Percentiles rank a stretch among this genome's conserved stretches.
Conservation (phyloP, 2,329 filamentous ascomycete species). For the Mariannaea sp. region DNA sequence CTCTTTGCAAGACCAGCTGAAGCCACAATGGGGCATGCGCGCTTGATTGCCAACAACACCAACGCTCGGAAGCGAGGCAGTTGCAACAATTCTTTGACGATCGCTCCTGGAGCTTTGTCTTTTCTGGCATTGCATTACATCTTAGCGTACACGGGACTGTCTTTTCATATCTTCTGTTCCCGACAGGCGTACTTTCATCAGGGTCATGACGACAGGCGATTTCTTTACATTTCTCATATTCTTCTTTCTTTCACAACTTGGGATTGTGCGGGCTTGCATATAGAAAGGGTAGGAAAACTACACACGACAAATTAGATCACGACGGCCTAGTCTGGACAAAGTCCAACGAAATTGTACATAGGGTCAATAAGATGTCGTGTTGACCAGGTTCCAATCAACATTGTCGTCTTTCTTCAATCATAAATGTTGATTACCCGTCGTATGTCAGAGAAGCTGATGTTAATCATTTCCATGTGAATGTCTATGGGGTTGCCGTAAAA, state of each 20-base stretch:
- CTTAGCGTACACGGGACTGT: constrained; percentile 36
- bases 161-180: constrained; percentile 35
- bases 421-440: background rate
- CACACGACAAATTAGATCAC: constrained; percentile 36
- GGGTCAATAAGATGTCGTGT: constrained; percentile 36
- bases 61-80: constrained; percentile 7
- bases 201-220: constrained; percentile 40
- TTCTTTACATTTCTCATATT: constrained; percentile 30
- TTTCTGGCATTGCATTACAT: constrained; percentile 36
- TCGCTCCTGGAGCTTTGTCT: constrained; percentile 25
- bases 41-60: constrained; percentile 38
- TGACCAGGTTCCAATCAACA: constrained; percentile 25
- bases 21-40: constrained; percentile 64
- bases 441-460: no score
- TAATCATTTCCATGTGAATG: no score
- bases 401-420: constrained; percentile 29
- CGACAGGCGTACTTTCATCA: constrained; percentile 35
- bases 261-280: constrained; percentile 42
- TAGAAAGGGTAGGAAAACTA: constrained; percentile 42
- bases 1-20: constrained; percentile 64
- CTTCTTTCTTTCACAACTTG: constrained; percentile 19
- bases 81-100: constrained; percentile 12
- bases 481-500: no score
- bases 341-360: constrained; percentile 38
- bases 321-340: constrained; percentile 32